These are phyloP conservation scores for Closterium sp. DNA, from an alignment of 139 green algal genomes.

Conservation along the genomic window DNA sequence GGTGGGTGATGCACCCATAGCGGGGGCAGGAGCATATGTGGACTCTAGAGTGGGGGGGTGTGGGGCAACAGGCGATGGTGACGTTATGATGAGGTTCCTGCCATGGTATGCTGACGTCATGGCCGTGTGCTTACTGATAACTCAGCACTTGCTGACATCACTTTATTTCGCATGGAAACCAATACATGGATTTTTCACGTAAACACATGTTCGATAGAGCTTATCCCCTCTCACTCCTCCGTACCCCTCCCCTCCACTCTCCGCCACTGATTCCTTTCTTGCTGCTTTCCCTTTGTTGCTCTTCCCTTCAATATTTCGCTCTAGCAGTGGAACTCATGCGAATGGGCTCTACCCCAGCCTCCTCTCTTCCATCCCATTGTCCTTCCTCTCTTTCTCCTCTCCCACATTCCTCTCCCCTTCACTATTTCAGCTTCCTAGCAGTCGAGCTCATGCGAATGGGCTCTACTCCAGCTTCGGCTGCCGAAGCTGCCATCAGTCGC, in stretches of 20 bases:
- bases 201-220: too few relatives aligned
- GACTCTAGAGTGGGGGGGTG: slow-evolving; percentile 69
- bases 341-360: too few relatives aligned
- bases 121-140: not conserved
- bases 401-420: not conserved
- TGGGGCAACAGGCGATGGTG: slow-evolving; percentile 74
- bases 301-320: not conserved
- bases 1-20: slow-evolving; percentile 64
- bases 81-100: slow-evolving; percentile 76
- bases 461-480: not conserved
- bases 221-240: not conserved
- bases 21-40: slow-evolving; percentile 69
- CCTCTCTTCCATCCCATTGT: not conserved
- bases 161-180: too few relatives aligned
- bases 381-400: not conserved
- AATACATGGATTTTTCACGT: too few relatives aligned
- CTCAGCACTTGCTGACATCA: not conserved
- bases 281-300: not conserved
- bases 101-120: slow-evolving; percentile 57
- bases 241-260: not conserved
- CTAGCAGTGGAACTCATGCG: too few relatives aligned
- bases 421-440: not conserved
- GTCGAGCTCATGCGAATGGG: slow-evolving; percentile 5
- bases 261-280: not conserved
- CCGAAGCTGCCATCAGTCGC: not conserved